Percentiles rank a stretch among this genome's conserved stretches.
These are phyloP conservation scores for Physcia stellaris DNA, from an alignment of 495 filamentous ascomycete genomes.

Conservation along the genomic window DNA sequence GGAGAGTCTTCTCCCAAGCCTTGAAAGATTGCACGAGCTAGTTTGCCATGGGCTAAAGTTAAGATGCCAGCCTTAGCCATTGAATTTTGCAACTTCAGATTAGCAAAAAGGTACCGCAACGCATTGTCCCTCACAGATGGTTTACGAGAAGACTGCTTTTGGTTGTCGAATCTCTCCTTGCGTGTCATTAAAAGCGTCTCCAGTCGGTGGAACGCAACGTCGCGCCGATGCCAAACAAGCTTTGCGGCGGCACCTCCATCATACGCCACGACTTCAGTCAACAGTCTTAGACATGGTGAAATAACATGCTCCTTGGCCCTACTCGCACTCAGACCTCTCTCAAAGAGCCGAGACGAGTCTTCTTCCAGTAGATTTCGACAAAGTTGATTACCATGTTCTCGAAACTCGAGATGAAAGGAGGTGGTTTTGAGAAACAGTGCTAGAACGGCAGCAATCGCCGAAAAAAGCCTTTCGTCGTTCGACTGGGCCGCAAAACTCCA, in stretches of 20 bases:
- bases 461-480: constrained; percentile 62
- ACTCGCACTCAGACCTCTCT: constrained; percentile 54
- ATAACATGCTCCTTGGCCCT: constrained; percentile 74
- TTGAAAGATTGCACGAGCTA: constrained; percentile 53
- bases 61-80: constrained; percentile 63
- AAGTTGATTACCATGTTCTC: constrained; percentile 53
- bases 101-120: constrained; percentile 57
- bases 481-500: constrained; percentile 64
- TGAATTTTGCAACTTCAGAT: constrained; percentile 54
- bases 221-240: constrained; percentile 52
- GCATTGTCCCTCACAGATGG: constrained; percentile 67
- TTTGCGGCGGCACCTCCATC: constrained; percentile 68
- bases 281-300: constrained; percentile 63
- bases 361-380: constrained; percentile 62
- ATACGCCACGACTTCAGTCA: constrained; percentile 64
- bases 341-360: constrained; percentile 56
- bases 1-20: constrained; percentile 60
- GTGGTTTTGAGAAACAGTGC: constrained; percentile 63
- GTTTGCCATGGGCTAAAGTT: constrained; percentile 53
- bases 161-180: constrained; percentile 34
- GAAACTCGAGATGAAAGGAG: constrained; percentile 54
- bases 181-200: constrained; percentile 36
- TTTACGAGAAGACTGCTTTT: constrained; percentile 38
- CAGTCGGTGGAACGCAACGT: constrained; percentile 60
- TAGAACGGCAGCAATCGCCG: constrained; percentile 59